phyloP scores from a whole-genome alignment of 441 rosid genomes.

The Adansonia gregorii region DNA sequence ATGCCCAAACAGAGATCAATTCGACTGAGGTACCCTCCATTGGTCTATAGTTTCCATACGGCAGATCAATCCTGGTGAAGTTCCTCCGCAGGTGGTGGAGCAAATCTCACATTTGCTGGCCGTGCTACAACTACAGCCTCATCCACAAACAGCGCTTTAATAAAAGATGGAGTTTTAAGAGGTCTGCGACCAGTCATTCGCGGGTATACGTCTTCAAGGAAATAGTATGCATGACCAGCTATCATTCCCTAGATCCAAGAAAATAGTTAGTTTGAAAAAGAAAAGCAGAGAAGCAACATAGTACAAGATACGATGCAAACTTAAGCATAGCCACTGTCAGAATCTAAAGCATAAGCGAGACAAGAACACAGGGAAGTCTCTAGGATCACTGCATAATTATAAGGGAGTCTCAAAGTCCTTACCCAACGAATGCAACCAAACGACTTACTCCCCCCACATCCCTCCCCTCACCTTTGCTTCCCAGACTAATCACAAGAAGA shows the following conservation, averaged over 20 bases:
- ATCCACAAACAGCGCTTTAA: slow-evolving; percentile 83
- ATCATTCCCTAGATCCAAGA: slow-evolving; percentile 85
- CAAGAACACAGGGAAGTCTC: not conserved
- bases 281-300: not conserved
- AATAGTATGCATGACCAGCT: slow-evolving; percentile 97
- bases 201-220: slow-evolving; percentile 95
- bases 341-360: not conserved
- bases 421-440: not conserved
- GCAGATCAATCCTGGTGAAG: slow-evolving; percentile 64
- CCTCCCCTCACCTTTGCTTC: not conserved
- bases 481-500: not conserved
- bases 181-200: slow-evolving; percentile 89
- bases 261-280: not conserved
- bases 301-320: not conserved
- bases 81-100: slow-evolving; percentile 69
- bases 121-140: slow-evolving; percentile 78
- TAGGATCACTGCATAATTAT: not conserved
- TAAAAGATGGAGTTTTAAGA: slow-evolving; percentile 76
- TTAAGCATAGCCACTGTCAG: not conserved
- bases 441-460: not conserved
- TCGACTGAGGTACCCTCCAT: not conserved
- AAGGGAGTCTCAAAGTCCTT: not conserved
- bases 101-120: slow-evolving; percentile 83
- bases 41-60: not conserved
- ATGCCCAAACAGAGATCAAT: not conserved